Percentiles rank a stretch among this genome's conserved stretches.
Evolutionary conservation across 306 rosid species (phyloP).

Genomic region (Sesbania bispinosa): DNA sequence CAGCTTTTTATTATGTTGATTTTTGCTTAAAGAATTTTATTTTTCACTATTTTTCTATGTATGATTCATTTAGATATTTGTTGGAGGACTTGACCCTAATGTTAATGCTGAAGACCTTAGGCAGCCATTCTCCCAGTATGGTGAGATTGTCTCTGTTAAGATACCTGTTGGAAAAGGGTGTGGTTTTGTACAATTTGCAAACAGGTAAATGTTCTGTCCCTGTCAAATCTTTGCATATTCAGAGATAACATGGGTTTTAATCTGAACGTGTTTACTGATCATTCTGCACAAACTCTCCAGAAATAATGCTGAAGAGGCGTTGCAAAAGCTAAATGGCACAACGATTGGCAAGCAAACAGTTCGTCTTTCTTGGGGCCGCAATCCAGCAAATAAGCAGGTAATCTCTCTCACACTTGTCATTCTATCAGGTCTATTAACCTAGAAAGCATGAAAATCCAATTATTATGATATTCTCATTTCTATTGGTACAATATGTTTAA

Average conservation of each 20-base stretch:
- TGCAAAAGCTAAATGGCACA: conserved; percentile 83
- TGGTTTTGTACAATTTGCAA: conserved; percentile 95
- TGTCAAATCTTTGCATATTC: not conserved
- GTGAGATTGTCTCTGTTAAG: conserved; percentile 93
- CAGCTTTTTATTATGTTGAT: not conserved
- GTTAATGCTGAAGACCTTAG: conserved; percentile 90
- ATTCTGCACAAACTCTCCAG: conserved; percentile 40
- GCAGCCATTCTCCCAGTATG: conserved; percentile 84
- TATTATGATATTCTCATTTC: no score
- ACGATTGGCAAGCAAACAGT: conserved; percentile 87
- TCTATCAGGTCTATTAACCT: not conserved
- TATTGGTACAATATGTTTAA: no score
- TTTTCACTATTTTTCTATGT: conserved; percentile 7
- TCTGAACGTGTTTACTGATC: not conserved
- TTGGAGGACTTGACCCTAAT: conserved; percentile 96
- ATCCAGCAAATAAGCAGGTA: conserved; percentile 98
- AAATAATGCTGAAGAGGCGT: conserved; percentile 90
- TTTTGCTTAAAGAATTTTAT: not conserved
- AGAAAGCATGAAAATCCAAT: no score
- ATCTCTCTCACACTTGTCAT: not conserved
- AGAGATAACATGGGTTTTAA: not conserved
- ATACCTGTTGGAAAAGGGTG: conserved; percentile 97
- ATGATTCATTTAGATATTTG: conserved; percentile 73
- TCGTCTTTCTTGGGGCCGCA: conserved; percentile 99
- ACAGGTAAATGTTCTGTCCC: conserved; percentile 48